Evolutionary conservation across 2,329 filamentous ascomycete species (phyloP).

Genomic region (Fusarium protoensiforme): DNA sequence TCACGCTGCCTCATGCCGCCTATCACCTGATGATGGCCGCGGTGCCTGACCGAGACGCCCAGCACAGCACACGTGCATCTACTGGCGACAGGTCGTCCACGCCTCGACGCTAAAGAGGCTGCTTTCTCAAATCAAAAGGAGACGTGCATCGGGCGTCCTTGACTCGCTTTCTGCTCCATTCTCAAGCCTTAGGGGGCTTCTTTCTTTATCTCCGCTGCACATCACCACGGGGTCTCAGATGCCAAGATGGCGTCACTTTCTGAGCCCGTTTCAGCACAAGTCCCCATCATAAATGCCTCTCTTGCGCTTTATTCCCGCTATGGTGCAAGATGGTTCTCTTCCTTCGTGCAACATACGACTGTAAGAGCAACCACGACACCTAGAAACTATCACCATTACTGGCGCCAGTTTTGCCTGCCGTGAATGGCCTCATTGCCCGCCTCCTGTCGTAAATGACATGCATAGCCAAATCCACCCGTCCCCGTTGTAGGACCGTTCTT

Average conservation of each 20-base stretch:
- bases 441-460: neutral
- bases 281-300: neutral
- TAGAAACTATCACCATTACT: neutral
- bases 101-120: neutral
- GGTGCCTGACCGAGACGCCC: neutral
- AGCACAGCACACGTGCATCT: constrained; percentile 29
- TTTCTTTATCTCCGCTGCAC: neutral
- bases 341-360: neutral
- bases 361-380: neutral
- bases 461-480: neutral
- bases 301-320: neutral
- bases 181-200: neutral
- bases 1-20: neutral
- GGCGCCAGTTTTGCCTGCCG: neutral
- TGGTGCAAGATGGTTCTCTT: neutral
- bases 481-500: neutral
- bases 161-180: neutral
- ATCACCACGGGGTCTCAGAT: neutral
- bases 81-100: constrained; percentile 22
- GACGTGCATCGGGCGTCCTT: neutral
- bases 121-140: neutral
- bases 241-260: constrained; percentile 3
- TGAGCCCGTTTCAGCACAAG: neutral
- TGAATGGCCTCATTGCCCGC: constrained; percentile 15
- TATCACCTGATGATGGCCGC: constrained; percentile 5